These are phyloP conservation scores for Crithidia bombi DNA, from an alignment of 208 protist genomes.

Conservation along the genomic window DNA sequence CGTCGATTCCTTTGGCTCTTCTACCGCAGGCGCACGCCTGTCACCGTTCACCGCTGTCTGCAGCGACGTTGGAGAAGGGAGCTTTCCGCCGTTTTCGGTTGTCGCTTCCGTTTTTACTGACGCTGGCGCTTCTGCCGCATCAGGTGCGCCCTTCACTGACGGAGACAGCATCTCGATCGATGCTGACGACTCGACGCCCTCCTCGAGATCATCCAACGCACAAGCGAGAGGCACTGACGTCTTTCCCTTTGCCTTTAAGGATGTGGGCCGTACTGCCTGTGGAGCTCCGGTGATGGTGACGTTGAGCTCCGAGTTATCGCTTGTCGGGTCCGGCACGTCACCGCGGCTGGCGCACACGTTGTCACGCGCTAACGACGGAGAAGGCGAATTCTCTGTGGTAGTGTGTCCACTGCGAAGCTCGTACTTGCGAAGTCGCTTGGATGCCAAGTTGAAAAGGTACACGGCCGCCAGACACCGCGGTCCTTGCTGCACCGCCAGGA, in stretches of 20 bases:
- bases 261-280: not conserved
- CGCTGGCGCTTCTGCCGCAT: not conserved
- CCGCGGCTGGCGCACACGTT: not conserved
- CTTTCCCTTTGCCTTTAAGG: not conserved
- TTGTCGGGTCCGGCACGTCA: constrained; percentile 5
- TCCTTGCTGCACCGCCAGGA: constrained; percentile 49
- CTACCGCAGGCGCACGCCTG: not conserved
- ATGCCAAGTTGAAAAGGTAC: constrained; percentile 47
- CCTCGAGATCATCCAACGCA: constrained; percentile 31
- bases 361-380: not conserved
- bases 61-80: not conserved
- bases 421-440: constrained; percentile 47
- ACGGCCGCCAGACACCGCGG: constrained; percentile 49
- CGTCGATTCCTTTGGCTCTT: not conserved
- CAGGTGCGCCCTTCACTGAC: not conserved
- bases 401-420: constrained; percentile 14
- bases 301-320: constrained; percentile 37
- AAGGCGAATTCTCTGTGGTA: not conserved
- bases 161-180: not conserved
- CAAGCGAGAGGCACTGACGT: not conserved
- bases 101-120: not conserved
- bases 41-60: not conserved
- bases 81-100: not conserved
- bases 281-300: constrained; percentile 47
- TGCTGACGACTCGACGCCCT: constrained; percentile 7